These are phyloP conservation scores for Plectosphaerella sp. DNA, from an alignment of 2,329 filamentous ascomycete genomes.

Conservation along the genomic window DNA sequence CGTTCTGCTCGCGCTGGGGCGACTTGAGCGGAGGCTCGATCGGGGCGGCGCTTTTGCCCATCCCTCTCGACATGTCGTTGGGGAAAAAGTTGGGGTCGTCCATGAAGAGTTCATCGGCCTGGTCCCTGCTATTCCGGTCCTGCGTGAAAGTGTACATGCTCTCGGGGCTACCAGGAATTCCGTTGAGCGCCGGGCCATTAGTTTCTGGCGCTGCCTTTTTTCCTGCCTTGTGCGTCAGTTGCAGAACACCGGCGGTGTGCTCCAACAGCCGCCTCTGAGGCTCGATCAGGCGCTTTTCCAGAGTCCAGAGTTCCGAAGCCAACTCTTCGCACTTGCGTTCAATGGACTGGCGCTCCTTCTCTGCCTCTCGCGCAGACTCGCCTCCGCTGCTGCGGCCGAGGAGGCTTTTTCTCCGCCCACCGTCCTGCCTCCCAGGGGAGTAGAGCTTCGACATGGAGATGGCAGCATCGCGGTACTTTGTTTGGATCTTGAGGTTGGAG, in stretches of 20 bases:
- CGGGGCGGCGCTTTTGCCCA: constrained; percentile 36
- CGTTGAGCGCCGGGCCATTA: constrained; percentile 32
- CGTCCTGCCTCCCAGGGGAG: constrained; percentile 46
- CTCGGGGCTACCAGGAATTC: constrained; percentile 70
- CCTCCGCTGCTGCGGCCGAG: constrained; percentile 44
- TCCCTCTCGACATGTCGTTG: constrained; percentile 33
- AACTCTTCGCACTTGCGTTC: constrained; percentile 83
- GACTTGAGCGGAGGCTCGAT: constrained; percentile 58
- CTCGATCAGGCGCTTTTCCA: constrained; percentile 73
- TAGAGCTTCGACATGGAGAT: constrained; percentile 81
- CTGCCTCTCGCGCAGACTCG: constrained; percentile 55
- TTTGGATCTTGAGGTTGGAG: constrained; percentile 81
- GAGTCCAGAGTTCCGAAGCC: constrained; percentile 70
- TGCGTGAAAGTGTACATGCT: constrained; percentile 69
- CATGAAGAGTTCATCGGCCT: constrained; percentile 59
- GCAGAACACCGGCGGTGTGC: constrained; percentile 89
- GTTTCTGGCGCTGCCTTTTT: constrained; percentile 43
- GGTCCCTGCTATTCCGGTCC: constrained; percentile 54
- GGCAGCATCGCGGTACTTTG: constrained; percentile 91
- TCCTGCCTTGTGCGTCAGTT: constrained; percentile 80
- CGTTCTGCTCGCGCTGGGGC: constrained; percentile 49
- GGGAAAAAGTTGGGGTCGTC: constrained; percentile 73
- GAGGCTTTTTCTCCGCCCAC: constrained; percentile 40
- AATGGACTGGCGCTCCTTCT: constrained; percentile 69
- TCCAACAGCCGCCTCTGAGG: constrained; percentile 74